Conservation (phyloP, 2,329 filamentous ascomycete species). For the Beauveria caledonica region DNA sequence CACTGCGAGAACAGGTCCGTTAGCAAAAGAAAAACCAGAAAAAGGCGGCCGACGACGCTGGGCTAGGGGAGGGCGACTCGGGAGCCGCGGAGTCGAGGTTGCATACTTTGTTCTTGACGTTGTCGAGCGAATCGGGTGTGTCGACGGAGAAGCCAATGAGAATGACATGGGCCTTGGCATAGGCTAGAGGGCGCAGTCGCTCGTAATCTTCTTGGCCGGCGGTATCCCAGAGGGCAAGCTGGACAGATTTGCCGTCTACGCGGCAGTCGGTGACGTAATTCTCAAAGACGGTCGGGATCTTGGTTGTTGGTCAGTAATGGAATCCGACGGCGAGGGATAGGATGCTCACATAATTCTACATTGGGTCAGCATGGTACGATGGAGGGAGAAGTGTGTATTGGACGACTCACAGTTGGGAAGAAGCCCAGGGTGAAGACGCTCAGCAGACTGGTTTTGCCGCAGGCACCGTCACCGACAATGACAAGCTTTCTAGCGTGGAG, state of each 20-base stretch:
- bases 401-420: constrained; percentile 78
- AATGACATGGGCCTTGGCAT: constrained; percentile 95
- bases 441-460: constrained; percentile 93
- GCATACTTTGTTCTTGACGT: constrained; percentile 89
- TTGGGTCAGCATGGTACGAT: constrained; percentile 15
- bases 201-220: constrained; percentile 99
- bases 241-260: constrained; percentile 97
- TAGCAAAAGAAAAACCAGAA: constrained; percentile 13
- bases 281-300: constrained; percentile 97
- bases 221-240: constrained; percentile 98
- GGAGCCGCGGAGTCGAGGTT: not conserved
- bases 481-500: constrained; percentile 69
- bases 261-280: constrained; percentile 99
- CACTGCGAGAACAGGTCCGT: constrained; percentile 45
- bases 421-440: constrained; percentile 98
- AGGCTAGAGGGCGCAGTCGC: constrained; percentile 84
- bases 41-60: constrained; percentile 12
- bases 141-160: constrained; percentile 94
- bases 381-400: not conserved
- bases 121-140: constrained; percentile 90
- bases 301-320: constrained; percentile 18
- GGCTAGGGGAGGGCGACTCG: not conserved
- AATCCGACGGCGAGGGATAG: not conserved
- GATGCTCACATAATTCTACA: constrained; percentile 49
- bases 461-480: constrained; percentile 95